These are phyloP conservation scores for Pseudognaphalium luteoalbum DNA, from an alignment of 129 eudicot species.

Conservation along the genomic window DNA sequence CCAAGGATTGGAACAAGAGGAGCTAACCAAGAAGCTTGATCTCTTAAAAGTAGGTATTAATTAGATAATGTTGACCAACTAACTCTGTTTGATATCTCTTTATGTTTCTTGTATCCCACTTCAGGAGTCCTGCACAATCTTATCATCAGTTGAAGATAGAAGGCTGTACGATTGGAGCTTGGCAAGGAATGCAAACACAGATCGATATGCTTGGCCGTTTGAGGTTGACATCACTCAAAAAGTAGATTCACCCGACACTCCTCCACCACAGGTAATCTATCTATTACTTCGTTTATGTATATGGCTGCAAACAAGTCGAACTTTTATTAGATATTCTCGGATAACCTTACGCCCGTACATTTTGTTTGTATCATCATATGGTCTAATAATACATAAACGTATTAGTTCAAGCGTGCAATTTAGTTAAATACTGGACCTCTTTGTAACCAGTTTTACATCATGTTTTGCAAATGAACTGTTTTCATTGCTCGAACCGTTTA, in stretches of 20 bases:
- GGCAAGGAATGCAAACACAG: slow-evolving; percentile 64
- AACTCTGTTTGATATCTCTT: slow-evolving; percentile 9
- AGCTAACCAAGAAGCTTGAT: slow-evolving; percentile 52
- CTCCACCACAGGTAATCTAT: slow-evolving; percentile 64
- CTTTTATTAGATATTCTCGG: background rate
- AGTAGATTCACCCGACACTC: slow-evolving; percentile 33
- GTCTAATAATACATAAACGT: background rate
- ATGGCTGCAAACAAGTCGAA: too few relatives aligned
- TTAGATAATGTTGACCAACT: background rate
- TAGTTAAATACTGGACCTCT: too few relatives aligned
- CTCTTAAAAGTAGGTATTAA: slow-evolving; percentile 42
- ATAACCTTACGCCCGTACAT: background rate
- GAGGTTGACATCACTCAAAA: slow-evolving; percentile 66
- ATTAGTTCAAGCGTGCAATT: too few relatives aligned
- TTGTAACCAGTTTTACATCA: too few relatives aligned
- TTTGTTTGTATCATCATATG: background rate
- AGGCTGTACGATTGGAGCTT: slow-evolving; percentile 93
- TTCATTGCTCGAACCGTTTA: too few relatives aligned
- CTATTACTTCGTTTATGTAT: background rate
- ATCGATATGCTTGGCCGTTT: slow-evolving; percentile 77
- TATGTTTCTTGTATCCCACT: background rate
- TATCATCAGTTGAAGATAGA: slow-evolving; percentile 73
- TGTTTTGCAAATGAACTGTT: too few relatives aligned
- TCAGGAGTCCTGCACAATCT: slow-evolving; percentile 71
- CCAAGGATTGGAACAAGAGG: slow-evolving; percentile 54